These are phyloP conservation scores for Fusarium tanahbumbuense DNA, from an alignment of 2,329 filamentous ascomycete genomes.

Conservation along the genomic window DNA sequence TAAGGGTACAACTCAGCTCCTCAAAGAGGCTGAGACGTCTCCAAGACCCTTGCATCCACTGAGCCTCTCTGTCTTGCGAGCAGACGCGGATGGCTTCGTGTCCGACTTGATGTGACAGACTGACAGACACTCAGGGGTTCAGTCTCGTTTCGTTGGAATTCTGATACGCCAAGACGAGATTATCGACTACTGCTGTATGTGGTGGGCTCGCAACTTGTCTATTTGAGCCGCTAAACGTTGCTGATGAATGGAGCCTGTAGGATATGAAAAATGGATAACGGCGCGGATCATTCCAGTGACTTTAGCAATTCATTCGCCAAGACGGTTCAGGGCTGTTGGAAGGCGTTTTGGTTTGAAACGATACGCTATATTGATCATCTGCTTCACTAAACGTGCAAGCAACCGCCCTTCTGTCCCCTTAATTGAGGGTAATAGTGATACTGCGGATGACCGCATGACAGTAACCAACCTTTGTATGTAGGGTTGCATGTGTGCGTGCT, in stretches of 20 bases:
- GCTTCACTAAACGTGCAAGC: slow-evolving; percentile 12
- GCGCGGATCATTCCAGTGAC: slow-evolving; percentile 1
- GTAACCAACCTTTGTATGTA: not conserved
- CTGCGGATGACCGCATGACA: not conserved
- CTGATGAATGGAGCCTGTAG: not conserved
- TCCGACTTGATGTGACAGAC: not conserved
- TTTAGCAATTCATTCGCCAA: slow-evolving; percentile 16
- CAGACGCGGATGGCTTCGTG: not conserved
- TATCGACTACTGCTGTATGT: slow-evolving; percentile 2
- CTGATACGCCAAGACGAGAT: slow-evolving; percentile 17
- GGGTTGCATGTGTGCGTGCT: not conserved
- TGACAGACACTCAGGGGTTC: not conserved
- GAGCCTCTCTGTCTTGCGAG: not conserved
- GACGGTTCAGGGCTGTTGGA: slow-evolving; percentile 10
- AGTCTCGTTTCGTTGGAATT: slow-evolving; percentile 10
- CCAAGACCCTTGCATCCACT: not conserved
- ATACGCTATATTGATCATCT: slow-evolving; percentile 6
- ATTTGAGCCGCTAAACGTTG: slow-evolving; percentile 1
- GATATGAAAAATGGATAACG: slow-evolving; percentile 20
- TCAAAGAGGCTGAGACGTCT: not conserved
- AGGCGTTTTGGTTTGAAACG: slow-evolving; percentile 29
- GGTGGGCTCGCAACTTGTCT: not conserved
- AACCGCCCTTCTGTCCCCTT: slow-evolving; percentile 10
- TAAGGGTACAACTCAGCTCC: not conserved
- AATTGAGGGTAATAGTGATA: not conserved